phyloP scores from a whole-genome alignment of 768 basidiomycete genomes.

The Termitomyces titanicus region DNA sequence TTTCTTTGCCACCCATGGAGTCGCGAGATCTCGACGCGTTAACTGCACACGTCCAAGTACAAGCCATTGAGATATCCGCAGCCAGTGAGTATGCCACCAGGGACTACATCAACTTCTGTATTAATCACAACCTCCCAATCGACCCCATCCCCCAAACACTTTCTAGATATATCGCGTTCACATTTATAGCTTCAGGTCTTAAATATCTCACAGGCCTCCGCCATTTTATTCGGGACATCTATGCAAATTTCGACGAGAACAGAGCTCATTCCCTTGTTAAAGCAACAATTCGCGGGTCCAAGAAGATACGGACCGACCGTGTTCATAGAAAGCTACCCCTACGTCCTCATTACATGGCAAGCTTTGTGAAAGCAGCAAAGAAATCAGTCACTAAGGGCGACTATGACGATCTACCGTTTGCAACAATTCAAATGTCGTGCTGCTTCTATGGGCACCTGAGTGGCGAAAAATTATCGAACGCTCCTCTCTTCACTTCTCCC shows the following conservation, averaged over 20 bases:
- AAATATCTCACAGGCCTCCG: conserved; percentile 15
- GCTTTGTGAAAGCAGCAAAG: conserved; percentile 2
- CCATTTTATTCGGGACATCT: conserved; percentile 16
- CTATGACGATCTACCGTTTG: conserved; percentile 16
- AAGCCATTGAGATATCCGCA: too few species aligned
- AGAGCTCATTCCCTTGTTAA: conserved; percentile 14
- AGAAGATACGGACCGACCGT: conserved; percentile 4
- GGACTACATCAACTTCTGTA: background rate
- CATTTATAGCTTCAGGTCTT: conserved; percentile 7
- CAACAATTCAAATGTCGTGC: conserved; percentile 18
- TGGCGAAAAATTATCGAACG: conserved; percentile 25
- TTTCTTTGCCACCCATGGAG: too few species aligned
- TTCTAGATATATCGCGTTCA: conserved; percentile 4
- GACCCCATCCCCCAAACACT: too few species aligned
- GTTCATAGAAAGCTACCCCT: background rate
- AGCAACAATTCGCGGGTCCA: conserved; percentile 15
- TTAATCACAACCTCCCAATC: background rate
- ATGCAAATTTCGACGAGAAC: conserved; percentile 20
- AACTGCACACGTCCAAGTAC: too few species aligned
- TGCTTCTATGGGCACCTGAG: conserved; percentile 20
- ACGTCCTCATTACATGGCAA: conserved; percentile 9
- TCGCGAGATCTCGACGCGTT: too few species aligned
- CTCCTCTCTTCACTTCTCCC: conserved; percentile 12
- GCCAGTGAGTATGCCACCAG: too few species aligned
- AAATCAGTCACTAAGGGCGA: background rate